phyloP scores from a whole-genome alignment of 768 basidiomycete species.

The Hygrophorus russula region DNA sequence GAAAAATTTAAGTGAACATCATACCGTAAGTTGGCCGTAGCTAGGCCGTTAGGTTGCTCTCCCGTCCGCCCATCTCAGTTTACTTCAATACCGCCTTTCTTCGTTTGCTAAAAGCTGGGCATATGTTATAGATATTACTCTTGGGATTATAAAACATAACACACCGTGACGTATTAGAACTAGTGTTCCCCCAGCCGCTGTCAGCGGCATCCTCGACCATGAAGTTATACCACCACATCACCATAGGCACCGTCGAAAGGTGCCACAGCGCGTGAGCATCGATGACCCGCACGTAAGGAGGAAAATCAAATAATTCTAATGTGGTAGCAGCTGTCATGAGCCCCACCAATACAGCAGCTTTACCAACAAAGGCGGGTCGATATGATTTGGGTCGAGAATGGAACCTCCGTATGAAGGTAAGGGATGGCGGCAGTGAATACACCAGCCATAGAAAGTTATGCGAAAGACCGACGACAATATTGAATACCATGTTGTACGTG shows the following conservation, averaged over 20 bases:
- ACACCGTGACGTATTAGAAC: too few species aligned
- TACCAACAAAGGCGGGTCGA: conserved; percentile 41
- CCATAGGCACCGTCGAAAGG: too few species aligned
- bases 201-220: too few species aligned
- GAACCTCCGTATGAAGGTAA: background rate
- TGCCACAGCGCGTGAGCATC: conserved; percentile 79
- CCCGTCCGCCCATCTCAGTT: too few species aligned
- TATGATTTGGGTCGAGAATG: conserved; percentile 25
- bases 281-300: conserved; percentile 60
- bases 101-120: too few species aligned
- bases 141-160: too few species aligned
- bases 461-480: conserved; percentile 57
- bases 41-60: too few species aligned
- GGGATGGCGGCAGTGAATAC: conserved; percentile 46
- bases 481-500: conserved; percentile 85
- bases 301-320: conserved; percentile 88
- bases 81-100: too few species aligned
- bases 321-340: conserved; percentile 64
- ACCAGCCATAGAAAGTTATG: conserved; percentile 79
- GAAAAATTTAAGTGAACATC: too few species aligned
- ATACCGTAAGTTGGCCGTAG: too few species aligned
- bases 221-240: conserved; percentile 24
- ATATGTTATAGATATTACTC: too few species aligned
- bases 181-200: conserved; percentile 35
- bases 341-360: conserved; percentile 49